These are phyloP conservation scores for Coprinopsis marcescibilis DNA, from an alignment of 768 basidiomycete species.

Conservation along the genomic window DNA sequence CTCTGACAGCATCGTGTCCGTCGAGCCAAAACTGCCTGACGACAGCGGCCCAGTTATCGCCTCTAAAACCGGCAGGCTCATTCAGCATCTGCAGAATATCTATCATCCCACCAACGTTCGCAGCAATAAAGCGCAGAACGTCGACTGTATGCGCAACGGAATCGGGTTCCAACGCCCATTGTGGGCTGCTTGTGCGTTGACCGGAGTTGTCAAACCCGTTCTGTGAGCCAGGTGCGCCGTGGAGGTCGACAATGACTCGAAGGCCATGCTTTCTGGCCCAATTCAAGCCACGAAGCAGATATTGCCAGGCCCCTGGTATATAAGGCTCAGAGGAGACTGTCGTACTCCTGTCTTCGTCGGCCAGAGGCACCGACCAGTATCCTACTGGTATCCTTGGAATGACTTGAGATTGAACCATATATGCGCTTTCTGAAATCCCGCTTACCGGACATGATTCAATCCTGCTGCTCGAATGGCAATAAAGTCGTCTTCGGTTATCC, in stretches of 20 bases:
- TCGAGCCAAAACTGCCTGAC: conserved; percentile 53
- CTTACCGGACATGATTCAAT: conserved; percentile 64
- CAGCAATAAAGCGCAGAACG: conserved; percentile 48
- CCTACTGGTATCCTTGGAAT: conserved; percentile 57
- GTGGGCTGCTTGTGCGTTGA: conserved; percentile 47
- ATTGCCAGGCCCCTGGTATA: conserved; percentile 62
- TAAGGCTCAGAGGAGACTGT: conserved; percentile 48
- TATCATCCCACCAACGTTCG: conserved; percentile 49
- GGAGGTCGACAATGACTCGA: conserved; percentile 71
- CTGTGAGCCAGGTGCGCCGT: conserved; percentile 65
- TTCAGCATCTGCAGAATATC: conserved; percentile 67
- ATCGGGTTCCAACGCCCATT: conserved; percentile 51
- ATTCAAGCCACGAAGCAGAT: conserved; percentile 54
- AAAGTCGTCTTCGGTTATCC: conserved; percentile 71
- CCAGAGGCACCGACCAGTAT: conserved; percentile 75
- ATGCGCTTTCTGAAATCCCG: background rate
- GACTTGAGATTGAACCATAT: background rate
- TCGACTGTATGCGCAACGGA: conserved; percentile 51
- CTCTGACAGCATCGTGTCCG: conserved; percentile 54
- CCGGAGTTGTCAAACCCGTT: conserved; percentile 76
- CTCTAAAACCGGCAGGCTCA: conserved; percentile 55
- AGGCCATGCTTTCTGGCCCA: conserved; percentile 60
- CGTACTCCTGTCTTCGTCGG: conserved; percentile 44
- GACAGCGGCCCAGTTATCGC: conserved; percentile 33
- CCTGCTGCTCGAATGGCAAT: conserved; percentile 57